Conservation (phyloP, 2,329 filamentous ascomycete species). For the Botrytis paeoniae region DNA sequence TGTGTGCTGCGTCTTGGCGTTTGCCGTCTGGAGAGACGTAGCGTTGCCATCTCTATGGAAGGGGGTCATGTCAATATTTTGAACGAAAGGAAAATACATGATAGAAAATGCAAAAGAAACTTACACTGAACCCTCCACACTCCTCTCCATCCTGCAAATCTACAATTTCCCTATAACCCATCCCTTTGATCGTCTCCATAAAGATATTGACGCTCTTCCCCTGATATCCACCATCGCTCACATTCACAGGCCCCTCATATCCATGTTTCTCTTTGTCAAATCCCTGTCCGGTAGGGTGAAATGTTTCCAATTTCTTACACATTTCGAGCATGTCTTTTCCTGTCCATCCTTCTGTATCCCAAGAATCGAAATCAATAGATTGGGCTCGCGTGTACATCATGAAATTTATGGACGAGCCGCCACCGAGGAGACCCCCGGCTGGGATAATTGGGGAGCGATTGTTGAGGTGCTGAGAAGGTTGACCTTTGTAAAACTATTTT, state of each 20-base stretch:
- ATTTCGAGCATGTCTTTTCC: slow-evolving; percentile 51
- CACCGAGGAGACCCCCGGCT: slow-evolving; percentile 54
- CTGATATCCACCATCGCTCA: slow-evolving; percentile 51
- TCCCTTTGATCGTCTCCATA: slow-evolving; percentile 45
- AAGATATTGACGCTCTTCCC: slow-evolving; percentile 48
- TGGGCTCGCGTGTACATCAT: slow-evolving; percentile 52
- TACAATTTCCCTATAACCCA: slow-evolving; percentile 51
- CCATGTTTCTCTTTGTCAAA: slow-evolving; percentile 46
- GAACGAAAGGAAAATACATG: neutral
- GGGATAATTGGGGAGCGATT: slow-evolving; percentile 45
- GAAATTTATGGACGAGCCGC: slow-evolving; percentile 59
- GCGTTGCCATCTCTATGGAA: slow-evolving; percentile 43
- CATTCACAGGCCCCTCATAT: slow-evolving; percentile 51
- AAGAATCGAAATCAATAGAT: slow-evolving; percentile 49
- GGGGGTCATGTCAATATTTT: neutral
- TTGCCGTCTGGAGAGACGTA: slow-evolving; percentile 51
- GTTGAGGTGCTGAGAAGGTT: slow-evolving; percentile 45
- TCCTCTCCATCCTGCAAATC: slow-evolving; percentile 52
- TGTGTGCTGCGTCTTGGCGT: slow-evolving; percentile 56
- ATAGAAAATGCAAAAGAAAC: slow-evolving; percentile 5
- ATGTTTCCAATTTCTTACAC: slow-evolving; percentile 58
- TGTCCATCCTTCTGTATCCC: slow-evolving; percentile 52
- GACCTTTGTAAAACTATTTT: slow-evolving; percentile 50
- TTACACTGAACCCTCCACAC: slow-evolving; percentile 38
- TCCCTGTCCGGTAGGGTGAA: slow-evolving; percentile 35